Base-by-base conservation (phyloP, 495 filamentous ascomycete genomes). In the Talaromyces wortmannii region DNA sequence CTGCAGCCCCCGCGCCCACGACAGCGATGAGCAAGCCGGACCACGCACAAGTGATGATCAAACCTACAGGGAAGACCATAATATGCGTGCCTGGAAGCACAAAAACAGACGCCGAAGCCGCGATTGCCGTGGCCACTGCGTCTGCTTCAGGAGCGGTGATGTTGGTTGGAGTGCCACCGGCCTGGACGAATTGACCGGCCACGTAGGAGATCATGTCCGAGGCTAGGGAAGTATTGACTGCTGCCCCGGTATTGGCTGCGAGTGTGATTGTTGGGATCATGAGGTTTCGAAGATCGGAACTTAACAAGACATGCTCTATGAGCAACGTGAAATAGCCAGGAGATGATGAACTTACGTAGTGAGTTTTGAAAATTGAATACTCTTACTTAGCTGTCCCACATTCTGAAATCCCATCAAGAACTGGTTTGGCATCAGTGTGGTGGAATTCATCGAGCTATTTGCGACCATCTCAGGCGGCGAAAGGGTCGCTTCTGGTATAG, bases 131-230 rank as follows among this genome's bases (percentile, higher is more conserved):
- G 7, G 70, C 50, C 17, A 55, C 33, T 10, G 55, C 45, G 0
- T 68, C 71, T 18, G 69, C 50, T 48, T 74, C 59, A n/a, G 78
- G 68, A n/a, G 64, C 49, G 31, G 64, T 59, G 18, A 74, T 69
- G 40, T 64, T 67, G 6, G 63, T 62, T 48, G 73, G 75, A 61
- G 73, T 63, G 60, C 74, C 59, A 17, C 73, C 67, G 43, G 73
- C 63, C 23, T 78, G 67, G 0, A 82, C 75, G 60, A 91, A 89
- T 48, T 85, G 77, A 31, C 88, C 88, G 18, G 74, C 76, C 45
- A 91, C 80, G 50, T 90, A 91, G 7, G 78, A 82, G 16, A 86
- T 83, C 60, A 85, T 81, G 67, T 82, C 78, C 13, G 77, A 76
- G 7, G 84, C 82, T 18, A 90, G 79, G 31, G 78, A 78, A 42